Conservation (phyloP, 2,329 filamentous ascomycete species). For the Paraphoma chrysanthemicola region DNA sequence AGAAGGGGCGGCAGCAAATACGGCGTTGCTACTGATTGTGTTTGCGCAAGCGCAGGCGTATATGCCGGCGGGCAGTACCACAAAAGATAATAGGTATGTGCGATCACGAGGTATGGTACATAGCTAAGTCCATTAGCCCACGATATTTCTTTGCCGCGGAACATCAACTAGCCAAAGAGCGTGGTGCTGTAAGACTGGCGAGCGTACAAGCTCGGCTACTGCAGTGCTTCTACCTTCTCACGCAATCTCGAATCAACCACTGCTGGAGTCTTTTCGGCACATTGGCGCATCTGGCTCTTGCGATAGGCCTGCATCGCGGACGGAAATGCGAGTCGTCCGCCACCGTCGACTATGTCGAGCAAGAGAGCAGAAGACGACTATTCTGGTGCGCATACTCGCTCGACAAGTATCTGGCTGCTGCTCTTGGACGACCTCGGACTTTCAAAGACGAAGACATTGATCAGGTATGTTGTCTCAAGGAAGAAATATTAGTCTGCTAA, state of each 20-base stretch:
- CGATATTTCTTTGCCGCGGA: conserved; percentile 54
- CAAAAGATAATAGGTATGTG: conserved; percentile 34
- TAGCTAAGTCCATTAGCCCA: conserved; percentile 29
- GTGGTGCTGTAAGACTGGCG: conserved; percentile 61
- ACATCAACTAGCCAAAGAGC: conserved; percentile 57
- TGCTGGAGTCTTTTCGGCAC: conserved; percentile 68
- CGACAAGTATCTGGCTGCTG: conserved; percentile 69
- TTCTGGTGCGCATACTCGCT: conserved; percentile 71
- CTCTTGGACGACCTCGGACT: conserved; percentile 66
- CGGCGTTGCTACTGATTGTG: conserved; percentile 60
- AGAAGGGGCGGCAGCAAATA: conserved; percentile 51
- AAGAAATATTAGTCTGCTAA: background rate
- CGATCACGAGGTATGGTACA: background rate
- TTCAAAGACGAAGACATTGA: conserved; percentile 71
- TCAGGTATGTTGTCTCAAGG: conserved; percentile 53
- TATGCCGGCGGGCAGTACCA: conserved; percentile 37
- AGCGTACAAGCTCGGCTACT: conserved; percentile 65
- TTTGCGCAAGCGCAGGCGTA: conserved; percentile 61
- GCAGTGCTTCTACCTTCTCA: conserved; percentile 65
- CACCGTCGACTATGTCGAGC: conserved; percentile 53
- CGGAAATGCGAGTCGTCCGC: conserved; percentile 39
- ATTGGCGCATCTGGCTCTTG: conserved; percentile 60
- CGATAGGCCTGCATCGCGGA: conserved; percentile 54
- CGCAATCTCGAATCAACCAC: conserved; percentile 66
- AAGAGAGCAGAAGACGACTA: conserved; percentile 63